Evolutionary conservation across 305 asterid genomes (phyloP).

Genomic region (Fraxinus angustifolia): DNA sequence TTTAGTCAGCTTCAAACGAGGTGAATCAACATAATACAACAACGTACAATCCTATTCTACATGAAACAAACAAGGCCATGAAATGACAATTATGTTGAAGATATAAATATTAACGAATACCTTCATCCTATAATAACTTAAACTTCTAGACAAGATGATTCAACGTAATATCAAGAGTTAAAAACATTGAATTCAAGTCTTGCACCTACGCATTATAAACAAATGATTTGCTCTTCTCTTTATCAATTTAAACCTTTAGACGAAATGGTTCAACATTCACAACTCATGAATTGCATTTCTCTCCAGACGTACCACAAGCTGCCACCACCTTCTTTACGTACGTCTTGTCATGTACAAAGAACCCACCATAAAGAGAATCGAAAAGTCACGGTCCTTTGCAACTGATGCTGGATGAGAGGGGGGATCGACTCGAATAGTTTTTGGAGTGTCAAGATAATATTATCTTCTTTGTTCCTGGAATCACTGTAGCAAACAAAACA

Average conservation of each 20-base stretch:
- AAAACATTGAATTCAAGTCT: neutral
- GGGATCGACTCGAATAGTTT: slow-evolving; percentile 22
- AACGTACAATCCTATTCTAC: neutral
- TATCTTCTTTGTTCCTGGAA: slow-evolving; percentile 47
- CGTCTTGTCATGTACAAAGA: slow-evolving; percentile 61
- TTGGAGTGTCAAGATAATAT: neutral
- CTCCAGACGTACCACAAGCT: neutral
- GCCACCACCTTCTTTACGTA: neutral
- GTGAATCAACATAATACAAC: neutral
- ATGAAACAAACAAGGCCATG: neutral
- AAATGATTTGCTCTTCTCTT: no score
- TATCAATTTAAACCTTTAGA: no score
- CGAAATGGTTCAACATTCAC: neutral
- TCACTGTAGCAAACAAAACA: slow-evolving; percentile 31
- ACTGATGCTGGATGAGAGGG: slow-evolving; percentile 35
- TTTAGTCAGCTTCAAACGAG: neutral
- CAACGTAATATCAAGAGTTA: neutral
- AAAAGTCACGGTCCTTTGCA: slow-evolving; percentile 20
- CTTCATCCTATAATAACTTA: neutral
- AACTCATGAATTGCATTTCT: neutral
- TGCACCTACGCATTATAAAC: neutral
- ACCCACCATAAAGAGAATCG: slow-evolving; percentile 29
- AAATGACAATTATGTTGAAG: no score
- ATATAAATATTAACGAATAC: neutral
- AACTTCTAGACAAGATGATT: no score